Evolutionary conservation across 2,329 filamentous ascomycete genomes (phyloP), one percentile per base, ranked within the genome.

Genomic region (Colletotrichum caudatum): DNA sequence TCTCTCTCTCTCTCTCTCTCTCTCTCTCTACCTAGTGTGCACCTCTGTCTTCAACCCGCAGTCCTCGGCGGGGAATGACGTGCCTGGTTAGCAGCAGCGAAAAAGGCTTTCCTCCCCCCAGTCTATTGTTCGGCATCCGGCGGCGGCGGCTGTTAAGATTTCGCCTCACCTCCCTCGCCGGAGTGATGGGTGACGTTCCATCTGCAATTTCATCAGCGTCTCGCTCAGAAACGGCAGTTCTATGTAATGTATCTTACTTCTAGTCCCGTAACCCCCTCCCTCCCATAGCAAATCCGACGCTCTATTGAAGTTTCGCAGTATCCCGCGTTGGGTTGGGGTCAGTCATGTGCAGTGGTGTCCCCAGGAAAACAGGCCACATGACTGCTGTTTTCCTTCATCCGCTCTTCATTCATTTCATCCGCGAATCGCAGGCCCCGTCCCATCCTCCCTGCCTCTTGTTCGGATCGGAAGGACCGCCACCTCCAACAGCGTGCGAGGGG

Each of bases 371-470:
- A 26, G 37, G 26, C 61, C 69, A 64, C 69, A 72, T 69, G 69
- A 69, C 65, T 60, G 56, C 33, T 14, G 23, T 33, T 37, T 66
- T 61, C 39, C 63, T 56, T 70, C 62, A 72, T 69, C 46, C 59
- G 18, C 54, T 56, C 39, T 61, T 60, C 65, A 54, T 51, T 37
- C 54, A 69, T 51, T 20, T 20, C 54, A 69, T 60, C 37, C 65
- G 53, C 64, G n/a, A 14, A 20, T 14, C 20, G 57, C 57, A 60
- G 20, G 39, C 18, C 39, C 59, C 50, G 59, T 64, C 51, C 41
- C 23, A 35, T 60, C 56, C 12, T 60, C 35, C 62, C 51, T 57
- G 18, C 37, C 59, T 54, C n/a, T 68, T 56, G 50, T 64, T 39
- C 48, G 58, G 65, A 54, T 48, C 26, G 37, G 18, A 59, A 64